Conservation (phyloP, 192 early-diverging fungal genomes). For the Podila epicladia region DNA sequence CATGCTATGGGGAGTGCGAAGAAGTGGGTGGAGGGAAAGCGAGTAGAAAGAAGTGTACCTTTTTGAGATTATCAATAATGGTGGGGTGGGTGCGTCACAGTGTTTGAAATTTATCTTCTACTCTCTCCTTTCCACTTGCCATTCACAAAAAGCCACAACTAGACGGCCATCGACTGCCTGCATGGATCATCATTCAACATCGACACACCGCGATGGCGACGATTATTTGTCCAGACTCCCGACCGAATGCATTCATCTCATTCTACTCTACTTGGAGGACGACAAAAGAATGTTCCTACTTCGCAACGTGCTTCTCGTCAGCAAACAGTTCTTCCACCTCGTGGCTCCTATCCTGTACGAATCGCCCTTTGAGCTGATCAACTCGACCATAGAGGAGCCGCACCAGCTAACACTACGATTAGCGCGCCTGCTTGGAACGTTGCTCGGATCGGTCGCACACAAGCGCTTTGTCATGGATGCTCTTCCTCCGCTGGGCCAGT, state of each 20-base stretch:
- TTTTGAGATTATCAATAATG: too few relatives aligned
- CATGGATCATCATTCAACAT: too few relatives aligned
- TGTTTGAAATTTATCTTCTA: too few relatives aligned
- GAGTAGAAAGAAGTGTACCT: too few relatives aligned
- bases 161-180: too few relatives aligned
- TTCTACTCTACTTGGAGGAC: constrained; percentile 8
- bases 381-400: neutral
- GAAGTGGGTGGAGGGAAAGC: too few relatives aligned
- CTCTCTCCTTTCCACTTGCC: too few relatives aligned
- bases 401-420: constrained; percentile 18
- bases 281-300: constrained; percentile 3
- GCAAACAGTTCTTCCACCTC: constrained; percentile 20
- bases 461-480: too few relatives aligned
- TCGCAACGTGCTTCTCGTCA: constrained; percentile 21
- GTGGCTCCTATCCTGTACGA: constrained; percentile 15
- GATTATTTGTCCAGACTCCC: constrained; percentile 5
- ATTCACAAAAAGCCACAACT: too few relatives aligned
- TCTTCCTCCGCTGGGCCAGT: too few relatives aligned
- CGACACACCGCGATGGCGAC: neutral
- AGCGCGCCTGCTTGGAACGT: constrained; percentile 20
- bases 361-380: constrained; percentile 23
- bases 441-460: constrained; percentile 5
- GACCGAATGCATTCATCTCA: constrained; percentile 28
- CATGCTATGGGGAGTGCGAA: too few relatives aligned
- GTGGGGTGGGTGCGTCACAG: too few relatives aligned